Conservation (phyloP, 352 stramenopile genomes). For the Phytopythium boreale region DNA sequence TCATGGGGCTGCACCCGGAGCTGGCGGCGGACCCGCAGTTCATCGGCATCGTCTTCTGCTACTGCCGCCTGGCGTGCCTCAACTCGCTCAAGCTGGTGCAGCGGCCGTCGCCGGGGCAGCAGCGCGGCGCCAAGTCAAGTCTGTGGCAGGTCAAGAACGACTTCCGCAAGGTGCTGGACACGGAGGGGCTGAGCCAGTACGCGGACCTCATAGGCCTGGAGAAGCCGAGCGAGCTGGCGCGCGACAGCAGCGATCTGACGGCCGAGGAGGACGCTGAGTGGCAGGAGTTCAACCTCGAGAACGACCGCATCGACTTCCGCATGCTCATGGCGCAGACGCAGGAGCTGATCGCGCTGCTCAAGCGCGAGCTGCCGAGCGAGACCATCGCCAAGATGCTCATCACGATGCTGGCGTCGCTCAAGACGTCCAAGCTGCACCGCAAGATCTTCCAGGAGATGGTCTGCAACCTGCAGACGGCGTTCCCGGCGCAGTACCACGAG, state of each 20-base stretch:
- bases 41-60: conserved; percentile 78
- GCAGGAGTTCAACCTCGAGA: conserved; percentile 84
- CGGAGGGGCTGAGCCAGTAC: conserved; percentile 64
- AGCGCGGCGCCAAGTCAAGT: conserved; percentile 61
- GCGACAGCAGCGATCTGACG: conserved; percentile 22
- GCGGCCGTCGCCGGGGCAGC: conserved; percentile 38
- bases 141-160: conserved; percentile 84
- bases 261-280: conserved; percentile 68
- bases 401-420: conserved; percentile 79
- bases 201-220: conserved; percentile 79
- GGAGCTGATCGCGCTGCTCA: conserved; percentile 60
- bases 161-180: conserved; percentile 76
- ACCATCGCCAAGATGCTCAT: conserved; percentile 85
- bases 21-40: conserved; percentile 73
- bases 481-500: conserved; percentile 64
- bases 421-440: conserved; percentile 82
- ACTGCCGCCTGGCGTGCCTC: conserved; percentile 76
- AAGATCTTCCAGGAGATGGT: conserved; percentile 90
- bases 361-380: conserved; percentile 58
- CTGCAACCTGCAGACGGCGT: conserved; percentile 79
- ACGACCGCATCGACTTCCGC: conserved; percentile 84
- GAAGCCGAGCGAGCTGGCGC: conserved; percentile 11
- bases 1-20: conserved; percentile 77
- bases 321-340: conserved; percentile 71
- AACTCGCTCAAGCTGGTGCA: conserved; percentile 83